These are phyloP conservation scores for Ananas comosus DNA, from an alignment of 176 grass and related monocot species.

Conservation along the genomic window DNA sequence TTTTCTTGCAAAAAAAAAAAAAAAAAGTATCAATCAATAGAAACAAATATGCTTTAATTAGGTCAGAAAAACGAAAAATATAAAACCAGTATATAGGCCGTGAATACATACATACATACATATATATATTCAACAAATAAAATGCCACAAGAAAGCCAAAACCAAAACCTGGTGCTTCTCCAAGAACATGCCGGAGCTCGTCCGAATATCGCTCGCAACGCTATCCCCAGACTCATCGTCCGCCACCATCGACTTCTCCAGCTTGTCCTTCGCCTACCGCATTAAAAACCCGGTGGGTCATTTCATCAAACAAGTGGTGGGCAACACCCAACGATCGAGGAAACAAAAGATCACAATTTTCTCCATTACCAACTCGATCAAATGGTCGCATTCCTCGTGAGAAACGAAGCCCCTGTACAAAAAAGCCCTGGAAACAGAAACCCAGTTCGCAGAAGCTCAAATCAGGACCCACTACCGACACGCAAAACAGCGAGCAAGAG, in stretches of 20 bases:
- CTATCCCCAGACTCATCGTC: conserved; percentile 49
- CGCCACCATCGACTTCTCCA: conserved; percentile 64
- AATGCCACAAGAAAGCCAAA: not conserved
- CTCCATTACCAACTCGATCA: conserved; percentile 41
- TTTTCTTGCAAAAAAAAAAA: too few species aligned
- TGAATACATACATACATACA: too few species aligned
- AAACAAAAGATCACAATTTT: not conserved
- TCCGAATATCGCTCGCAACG: conserved; percentile 49
- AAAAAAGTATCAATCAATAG: too few species aligned
- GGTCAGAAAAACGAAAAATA: too few species aligned
- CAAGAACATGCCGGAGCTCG: conserved; percentile 70
- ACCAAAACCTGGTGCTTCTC: conserved; percentile 39
- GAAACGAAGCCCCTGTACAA: conserved; percentile 59
- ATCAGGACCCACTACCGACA: not conserved
- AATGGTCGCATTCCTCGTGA: conserved; percentile 49
- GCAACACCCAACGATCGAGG: not conserved
- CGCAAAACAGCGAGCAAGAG: not conserved
- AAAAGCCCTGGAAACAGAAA: conserved; percentile 40
- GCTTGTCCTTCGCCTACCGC: conserved; percentile 37
- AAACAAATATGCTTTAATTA: too few species aligned
- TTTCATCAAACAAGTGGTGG: not conserved
- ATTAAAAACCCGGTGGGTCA: not conserved
- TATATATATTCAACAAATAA: not conserved
- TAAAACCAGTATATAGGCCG: too few species aligned
- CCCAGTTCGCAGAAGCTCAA: not conserved